Evolutionary conservation across 2,329 filamentous ascomycete genomes (phyloP).

Genomic region (Ceratocystis huliohia): DNA sequence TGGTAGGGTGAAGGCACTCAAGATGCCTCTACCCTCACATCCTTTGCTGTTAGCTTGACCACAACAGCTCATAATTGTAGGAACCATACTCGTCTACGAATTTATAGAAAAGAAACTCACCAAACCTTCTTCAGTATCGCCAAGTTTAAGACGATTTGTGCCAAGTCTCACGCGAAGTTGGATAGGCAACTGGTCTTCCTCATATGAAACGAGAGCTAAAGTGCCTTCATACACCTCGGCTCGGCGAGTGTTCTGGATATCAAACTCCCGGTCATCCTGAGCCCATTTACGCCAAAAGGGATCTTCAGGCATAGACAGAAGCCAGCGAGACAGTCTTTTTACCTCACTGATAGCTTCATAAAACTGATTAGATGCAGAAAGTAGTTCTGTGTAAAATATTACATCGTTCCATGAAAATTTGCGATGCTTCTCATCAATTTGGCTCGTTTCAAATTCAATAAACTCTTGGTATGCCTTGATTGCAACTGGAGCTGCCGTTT

Average conservation of each 20-base stretch:
- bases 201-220: conserved; percentile 38
- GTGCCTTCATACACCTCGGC: conserved; percentile 48
- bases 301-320: conserved; percentile 63
- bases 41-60: conserved; percentile 15
- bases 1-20: conserved; percentile 54
- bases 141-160: conserved; percentile 63
- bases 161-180: conserved; percentile 78
- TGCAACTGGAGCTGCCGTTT: conserved; percentile 30
- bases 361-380: conserved; percentile 51
- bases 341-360: conserved; percentile 54
- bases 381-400: conserved; percentile 72
- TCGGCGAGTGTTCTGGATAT: conserved; percentile 58
- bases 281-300: conserved; percentile 60
- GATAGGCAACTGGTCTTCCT: conserved; percentile 60
- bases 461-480: conserved; percentile 38
- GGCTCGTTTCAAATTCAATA: conserved; percentile 32
- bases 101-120: conserved; percentile 35
- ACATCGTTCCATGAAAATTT: conserved; percentile 64
- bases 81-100: neutral
- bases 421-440: conserved; percentile 27
- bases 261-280: conserved; percentile 81
- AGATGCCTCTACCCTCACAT: conserved; percentile 40
- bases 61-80: neutral
- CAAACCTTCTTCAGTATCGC: conserved; percentile 58
- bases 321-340: conserved; percentile 65